phyloP scores from a whole-genome alignment of 31 red algal species.

The Pterothamnion heteromorphum region DNA sequence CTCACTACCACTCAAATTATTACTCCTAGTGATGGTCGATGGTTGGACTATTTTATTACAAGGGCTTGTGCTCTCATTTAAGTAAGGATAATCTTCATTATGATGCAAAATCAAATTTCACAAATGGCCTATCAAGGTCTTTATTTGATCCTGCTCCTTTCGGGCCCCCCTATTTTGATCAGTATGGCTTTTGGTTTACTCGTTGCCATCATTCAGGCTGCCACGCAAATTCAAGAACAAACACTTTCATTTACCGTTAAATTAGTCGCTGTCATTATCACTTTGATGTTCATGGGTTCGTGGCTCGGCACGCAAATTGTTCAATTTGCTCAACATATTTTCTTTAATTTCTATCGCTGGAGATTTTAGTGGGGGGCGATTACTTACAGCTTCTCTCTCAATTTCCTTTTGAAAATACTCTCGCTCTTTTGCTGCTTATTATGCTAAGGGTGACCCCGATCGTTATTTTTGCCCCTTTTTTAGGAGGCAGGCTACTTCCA shows the following conservation, averaged over 20 bases:
- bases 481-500: background rate
- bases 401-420: background rate
- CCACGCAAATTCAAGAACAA: constrained; percentile 25
- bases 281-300: background rate
- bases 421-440: background rate
- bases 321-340: background rate
- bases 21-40: constrained; percentile 10
- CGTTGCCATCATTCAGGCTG: background rate
- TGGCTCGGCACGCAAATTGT: background rate
- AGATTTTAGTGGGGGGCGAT: background rate
- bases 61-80: background rate
- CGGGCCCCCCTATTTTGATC: background rate
- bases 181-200: background rate
- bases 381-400: background rate
- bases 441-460: background rate
- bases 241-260: constrained; percentile 24
- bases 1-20: constrained; percentile 10
- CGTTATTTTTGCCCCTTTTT: background rate
- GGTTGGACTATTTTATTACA: background rate
- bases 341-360: background rate
- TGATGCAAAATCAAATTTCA: background rate
- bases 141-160: background rate
- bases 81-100: too few species aligned
- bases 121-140: background rate
- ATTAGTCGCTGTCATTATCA: constrained; percentile 9